Evolutionary conservation across 2,329 filamentous ascomycete genomes (phyloP).

Genomic region (Fusarium protoensiforme): DNA sequence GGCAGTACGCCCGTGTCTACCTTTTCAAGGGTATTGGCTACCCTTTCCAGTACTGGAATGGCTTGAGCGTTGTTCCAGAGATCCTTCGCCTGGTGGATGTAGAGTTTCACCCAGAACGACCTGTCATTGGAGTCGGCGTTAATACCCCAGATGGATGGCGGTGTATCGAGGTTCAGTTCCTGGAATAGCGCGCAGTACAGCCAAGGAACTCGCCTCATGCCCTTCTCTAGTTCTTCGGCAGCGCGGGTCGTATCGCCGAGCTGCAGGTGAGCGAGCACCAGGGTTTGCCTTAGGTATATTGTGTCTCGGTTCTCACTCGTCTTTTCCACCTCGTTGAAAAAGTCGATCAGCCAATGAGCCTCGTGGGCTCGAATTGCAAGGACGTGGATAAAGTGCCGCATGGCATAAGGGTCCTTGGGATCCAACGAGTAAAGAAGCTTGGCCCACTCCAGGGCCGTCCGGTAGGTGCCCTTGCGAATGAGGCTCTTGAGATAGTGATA

Average conservation of each 20-base stretch:
- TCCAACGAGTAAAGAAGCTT: constrained; percentile 84
- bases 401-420: constrained; percentile 82
- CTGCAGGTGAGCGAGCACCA: constrained; percentile 80
- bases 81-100: constrained; percentile 80
- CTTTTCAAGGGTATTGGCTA: constrained; percentile 66
- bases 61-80: constrained; percentile 86
- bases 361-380: constrained; percentile 85
- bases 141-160: constrained; percentile 85
- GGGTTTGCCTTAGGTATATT: constrained; percentile 80
- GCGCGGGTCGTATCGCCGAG: constrained; percentile 74
- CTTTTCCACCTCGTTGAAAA: constrained; percentile 62
- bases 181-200: constrained; percentile 84
- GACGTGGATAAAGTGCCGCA: constrained; percentile 84
- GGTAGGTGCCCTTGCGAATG: constrained; percentile 90
- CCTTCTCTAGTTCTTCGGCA: constrained; percentile 70
- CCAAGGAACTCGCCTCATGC: constrained; percentile 84
- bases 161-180: constrained; percentile 81
- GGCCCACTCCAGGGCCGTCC: constrained; percentile 93
- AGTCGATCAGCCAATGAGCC: constrained; percentile 78
- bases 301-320: constrained; percentile 53
- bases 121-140: constrained; percentile 70
- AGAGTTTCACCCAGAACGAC: constrained; percentile 78
- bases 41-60: constrained; percentile 74
- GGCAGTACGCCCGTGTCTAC: constrained; percentile 54
- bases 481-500: constrained; percentile 91